These are phyloP conservation scores for Saturnispora besseyi DNA, from an alignment of 805 yeast species.

Conservation along the genomic window DNA sequence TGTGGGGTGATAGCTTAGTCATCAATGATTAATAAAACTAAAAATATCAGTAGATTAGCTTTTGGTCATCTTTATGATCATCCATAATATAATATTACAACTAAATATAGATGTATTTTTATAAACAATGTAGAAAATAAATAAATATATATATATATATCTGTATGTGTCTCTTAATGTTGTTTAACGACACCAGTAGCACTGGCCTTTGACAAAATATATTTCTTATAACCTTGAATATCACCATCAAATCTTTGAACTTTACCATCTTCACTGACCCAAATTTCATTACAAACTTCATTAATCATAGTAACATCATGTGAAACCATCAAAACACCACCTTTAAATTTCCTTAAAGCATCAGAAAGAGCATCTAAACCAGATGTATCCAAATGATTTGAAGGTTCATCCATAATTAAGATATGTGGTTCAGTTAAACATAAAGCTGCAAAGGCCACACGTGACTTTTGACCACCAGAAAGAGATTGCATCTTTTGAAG, in stretches of 20 bases:
- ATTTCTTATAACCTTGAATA: constrained; percentile 83
- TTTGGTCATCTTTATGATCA: too few relatives aligned
- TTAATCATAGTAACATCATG: constrained; percentile 93
- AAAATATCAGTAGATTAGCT: too few relatives aligned
- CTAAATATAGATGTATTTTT: too few relatives aligned
- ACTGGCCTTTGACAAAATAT: constrained; percentile 70
- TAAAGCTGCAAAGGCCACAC: constrained; percentile 96
- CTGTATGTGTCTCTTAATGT: constrained; percentile 37
- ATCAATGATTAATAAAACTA: too few relatives aligned
- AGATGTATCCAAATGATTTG: constrained; percentile 95
- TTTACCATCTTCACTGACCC: constrained; percentile 86
- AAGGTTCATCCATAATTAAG: constrained; percentile 91
- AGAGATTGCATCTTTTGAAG: constrained; percentile 80
- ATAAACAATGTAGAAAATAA: neutral
- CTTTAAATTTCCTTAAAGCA: constrained; percentile 79
- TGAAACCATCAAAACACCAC: constrained; percentile 95
- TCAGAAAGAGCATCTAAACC: constrained; percentile 94
- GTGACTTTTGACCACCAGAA: constrained; percentile 97
- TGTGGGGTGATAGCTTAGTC: neutral
- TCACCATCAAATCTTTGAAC: constrained; percentile 74
- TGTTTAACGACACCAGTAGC: constrained; percentile 83
- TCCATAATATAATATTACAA: too few relatives aligned
- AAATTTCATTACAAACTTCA: constrained; percentile 83
- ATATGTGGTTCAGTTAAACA: constrained; percentile 88
- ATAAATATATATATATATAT: neutral